Conservation (phyloP, 495 filamentous ascomycete species). For the Tuber melanosporum region DNA sequence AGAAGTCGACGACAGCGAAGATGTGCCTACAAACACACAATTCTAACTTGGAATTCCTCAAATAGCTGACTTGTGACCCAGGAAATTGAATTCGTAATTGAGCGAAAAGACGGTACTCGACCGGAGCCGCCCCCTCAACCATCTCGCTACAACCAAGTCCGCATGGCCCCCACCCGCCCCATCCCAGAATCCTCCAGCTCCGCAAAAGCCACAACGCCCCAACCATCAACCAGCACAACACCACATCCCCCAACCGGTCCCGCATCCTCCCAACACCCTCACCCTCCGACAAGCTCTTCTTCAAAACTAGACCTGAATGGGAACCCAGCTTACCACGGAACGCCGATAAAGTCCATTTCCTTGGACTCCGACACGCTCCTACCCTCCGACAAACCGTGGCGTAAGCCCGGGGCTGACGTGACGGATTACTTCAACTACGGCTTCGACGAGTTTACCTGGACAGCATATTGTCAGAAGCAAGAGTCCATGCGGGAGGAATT, state of each 20-base stretch:
- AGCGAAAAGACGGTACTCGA: conserved; percentile 68
- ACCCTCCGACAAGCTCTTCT: conserved; percentile 59
- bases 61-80: conserved; percentile 42
- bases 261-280: conserved; percentile 44
- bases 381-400: conserved; percentile 75
- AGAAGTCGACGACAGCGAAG: conserved; percentile 54
- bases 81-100: conserved; percentile 94
- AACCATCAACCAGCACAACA: conserved; percentile 32
- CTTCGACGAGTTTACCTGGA: conserved; percentile 99
- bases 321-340: conserved; percentile 74
- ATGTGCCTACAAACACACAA: conserved; percentile 20
- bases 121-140: conserved; percentile 57
- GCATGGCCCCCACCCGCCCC: conserved; percentile 61
- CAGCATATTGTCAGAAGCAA: conserved; percentile 86
- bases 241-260: conserved; percentile 45
- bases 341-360: conserved; percentile 75
- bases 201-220: conserved; percentile 46
- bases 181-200: conserved; percentile 47
- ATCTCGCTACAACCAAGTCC: conserved; percentile 56
- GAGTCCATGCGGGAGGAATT: conserved; percentile 65
- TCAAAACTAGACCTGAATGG: conserved; percentile 78
- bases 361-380: conserved; percentile 58
- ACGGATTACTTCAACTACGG: conserved; percentile 99
- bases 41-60: conserved; percentile 13
- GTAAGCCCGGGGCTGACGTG: conserved; percentile 87